These are phyloP conservation scores for Tricholoma terreum DNA, from an alignment of 768 basidiomycete species.

Conservation along the genomic window DNA sequence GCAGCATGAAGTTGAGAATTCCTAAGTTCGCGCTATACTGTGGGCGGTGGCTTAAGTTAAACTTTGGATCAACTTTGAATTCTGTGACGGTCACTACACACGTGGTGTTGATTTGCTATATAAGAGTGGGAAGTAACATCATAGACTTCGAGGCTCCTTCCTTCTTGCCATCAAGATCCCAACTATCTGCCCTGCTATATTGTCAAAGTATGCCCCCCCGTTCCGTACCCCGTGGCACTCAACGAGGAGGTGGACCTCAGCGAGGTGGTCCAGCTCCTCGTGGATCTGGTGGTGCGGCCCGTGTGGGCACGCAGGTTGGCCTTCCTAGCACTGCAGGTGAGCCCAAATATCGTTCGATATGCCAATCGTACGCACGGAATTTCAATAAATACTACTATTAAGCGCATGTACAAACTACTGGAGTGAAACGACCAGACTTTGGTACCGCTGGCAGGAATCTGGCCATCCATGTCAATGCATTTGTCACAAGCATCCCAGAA, in stretches of 20 bases:
- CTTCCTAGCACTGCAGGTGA: conserved; percentile 31
- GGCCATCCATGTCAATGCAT: conserved; percentile 22
- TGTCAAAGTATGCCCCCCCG: conserved; percentile 16
- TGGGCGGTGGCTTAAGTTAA: too few species aligned
- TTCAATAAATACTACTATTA: conserved; percentile 12
- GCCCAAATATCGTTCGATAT: conserved; percentile 7
- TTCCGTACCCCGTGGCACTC: conserved; percentile 14
- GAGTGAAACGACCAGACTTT: conserved; percentile 32
- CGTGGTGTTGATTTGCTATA: not conserved
- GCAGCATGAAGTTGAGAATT: too few species aligned
- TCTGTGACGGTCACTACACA: not conserved
- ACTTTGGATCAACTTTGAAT: too few species aligned
- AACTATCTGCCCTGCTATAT: conserved; percentile 5
- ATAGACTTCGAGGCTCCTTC: not conserved
- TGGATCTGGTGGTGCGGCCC: conserved; percentile 24
- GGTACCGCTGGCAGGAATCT: conserved; percentile 29
- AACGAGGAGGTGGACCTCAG: conserved; percentile 18
- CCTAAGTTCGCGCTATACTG: too few species aligned
- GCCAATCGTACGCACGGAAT: not conserved
- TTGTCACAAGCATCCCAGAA: conserved; percentile 13
- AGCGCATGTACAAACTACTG: conserved; percentile 27
- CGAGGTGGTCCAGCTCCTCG: conserved; percentile 5
- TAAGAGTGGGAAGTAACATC: not conserved
- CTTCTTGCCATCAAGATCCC: not conserved
- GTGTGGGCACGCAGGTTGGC: conserved; percentile 26